These are phyloP conservation scores for Stagonosporopsis tanaceti DNA, from an alignment of 2,329 filamentous ascomycete genomes.

Conservation along the genomic window DNA sequence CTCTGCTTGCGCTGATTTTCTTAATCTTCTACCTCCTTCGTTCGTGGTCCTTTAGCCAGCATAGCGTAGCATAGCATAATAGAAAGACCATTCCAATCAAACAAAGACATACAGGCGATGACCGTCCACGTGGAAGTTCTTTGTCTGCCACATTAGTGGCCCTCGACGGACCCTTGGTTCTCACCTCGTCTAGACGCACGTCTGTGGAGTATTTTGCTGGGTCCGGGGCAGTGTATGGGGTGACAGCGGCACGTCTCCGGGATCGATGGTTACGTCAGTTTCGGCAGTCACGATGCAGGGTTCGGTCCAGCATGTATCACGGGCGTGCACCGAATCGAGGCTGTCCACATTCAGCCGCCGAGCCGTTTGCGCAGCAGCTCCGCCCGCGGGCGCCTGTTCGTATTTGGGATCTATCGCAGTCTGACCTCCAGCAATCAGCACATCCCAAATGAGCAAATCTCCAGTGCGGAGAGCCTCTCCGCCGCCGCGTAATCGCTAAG, in stretches of 20 bases:
- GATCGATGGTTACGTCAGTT: slow-evolving; percentile 10
- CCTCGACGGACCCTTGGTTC: neutral
- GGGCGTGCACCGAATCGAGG: slow-evolving; percentile 13
- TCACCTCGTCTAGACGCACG: slow-evolving; percentile 5
- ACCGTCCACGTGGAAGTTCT: slow-evolving; percentile 10
- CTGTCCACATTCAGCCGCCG: slow-evolving; percentile 17
- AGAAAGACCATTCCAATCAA: slow-evolving; percentile 4
- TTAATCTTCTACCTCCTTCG: slow-evolving; percentile 2
- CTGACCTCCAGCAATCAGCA: neutral
- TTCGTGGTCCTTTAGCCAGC: slow-evolving; percentile 14
- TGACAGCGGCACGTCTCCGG: slow-evolving; percentile 8
- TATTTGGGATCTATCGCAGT: slow-evolving; percentile 1
- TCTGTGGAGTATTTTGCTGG: slow-evolving; percentile 10
- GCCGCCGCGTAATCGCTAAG: slow-evolving; percentile 31
- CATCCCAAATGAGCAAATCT: slow-evolving; percentile 9
- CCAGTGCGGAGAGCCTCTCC: slow-evolving; percentile 5
- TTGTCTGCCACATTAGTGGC: slow-evolving; percentile 1
- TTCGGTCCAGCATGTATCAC: slow-evolving; percentile 12
- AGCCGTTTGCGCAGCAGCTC: slow-evolving; percentile 11
- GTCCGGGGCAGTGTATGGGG: slow-evolving; percentile 6
- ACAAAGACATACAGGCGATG: neutral
- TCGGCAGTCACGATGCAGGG: slow-evolving; percentile 7
- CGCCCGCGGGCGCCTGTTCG: slow-evolving; percentile 2
- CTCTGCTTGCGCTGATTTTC: neutral
- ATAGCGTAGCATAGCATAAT: slow-evolving; percentile 18